Evolutionary conservation across 768 basidiomycete genomes (phyloP).

Genomic region (Phaeotremella skinneri): DNA sequence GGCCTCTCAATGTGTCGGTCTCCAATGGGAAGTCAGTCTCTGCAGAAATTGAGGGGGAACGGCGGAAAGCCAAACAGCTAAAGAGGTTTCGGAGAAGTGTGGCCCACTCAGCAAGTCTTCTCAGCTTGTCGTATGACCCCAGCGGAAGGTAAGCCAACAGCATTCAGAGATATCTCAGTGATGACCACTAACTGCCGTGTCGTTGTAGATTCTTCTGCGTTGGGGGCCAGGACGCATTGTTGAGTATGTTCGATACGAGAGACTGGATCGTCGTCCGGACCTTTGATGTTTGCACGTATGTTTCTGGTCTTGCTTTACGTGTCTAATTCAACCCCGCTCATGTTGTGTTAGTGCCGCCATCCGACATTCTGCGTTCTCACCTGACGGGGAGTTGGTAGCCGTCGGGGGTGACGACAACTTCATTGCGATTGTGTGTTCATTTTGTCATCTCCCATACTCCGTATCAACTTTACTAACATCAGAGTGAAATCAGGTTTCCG

Average conservation of each 20-base stretch:
- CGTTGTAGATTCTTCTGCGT: conserved; percentile 35
- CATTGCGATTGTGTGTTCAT: conserved; percentile 34
- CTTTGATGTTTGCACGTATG: conserved; percentile 42
- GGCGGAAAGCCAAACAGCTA: conserved; percentile 18
- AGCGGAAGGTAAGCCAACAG: conserved; percentile 20
- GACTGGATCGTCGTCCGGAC: conserved; percentile 44
- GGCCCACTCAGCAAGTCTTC: conserved; percentile 30
- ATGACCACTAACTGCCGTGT: too few species aligned
- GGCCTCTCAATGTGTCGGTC: neutral
- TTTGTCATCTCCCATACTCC: too few species aligned
- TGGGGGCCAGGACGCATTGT: conserved; percentile 45
- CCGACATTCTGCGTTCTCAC: conserved; percentile 40
- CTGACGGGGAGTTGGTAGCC: conserved; percentile 43
- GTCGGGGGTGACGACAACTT: conserved; percentile 38
- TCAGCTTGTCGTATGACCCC: conserved; percentile 35
- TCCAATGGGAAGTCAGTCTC: neutral
- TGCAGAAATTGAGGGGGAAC: conserved; percentile 7
- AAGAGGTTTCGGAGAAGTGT: conserved; percentile 32
- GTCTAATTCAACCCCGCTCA: neutral
- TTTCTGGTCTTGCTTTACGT: neutral
- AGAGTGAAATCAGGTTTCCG: conserved; percentile 33
- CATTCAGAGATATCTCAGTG: neutral
- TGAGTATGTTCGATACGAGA: conserved; percentile 37
- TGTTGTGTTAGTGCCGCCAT: conserved; percentile 30
- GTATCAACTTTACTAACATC: too few species aligned